A percentile compares a stretch with the other conserved stretches of the same genome.
Conservation (phyloP, 495 filamentous ascomycete species). For the Beverwykella pulmonaria region DNA sequence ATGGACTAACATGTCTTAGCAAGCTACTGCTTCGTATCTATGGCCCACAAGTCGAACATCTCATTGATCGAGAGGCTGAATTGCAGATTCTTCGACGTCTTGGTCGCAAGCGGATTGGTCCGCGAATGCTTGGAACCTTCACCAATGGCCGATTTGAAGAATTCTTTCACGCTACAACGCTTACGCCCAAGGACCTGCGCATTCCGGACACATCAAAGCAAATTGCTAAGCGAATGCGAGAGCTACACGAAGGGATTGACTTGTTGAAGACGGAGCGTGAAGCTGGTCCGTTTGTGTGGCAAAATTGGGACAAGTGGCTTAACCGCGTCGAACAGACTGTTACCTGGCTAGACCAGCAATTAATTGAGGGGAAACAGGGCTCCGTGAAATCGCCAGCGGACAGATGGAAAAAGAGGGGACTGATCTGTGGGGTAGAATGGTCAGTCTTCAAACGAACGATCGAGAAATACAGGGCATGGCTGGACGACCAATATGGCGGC, state of each 20-base stretch:
- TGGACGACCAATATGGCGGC: conserved; percentile 72
- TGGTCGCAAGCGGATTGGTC: conserved; percentile 88
- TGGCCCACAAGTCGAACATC: conserved; percentile 90
- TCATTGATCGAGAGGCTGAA: conserved; percentile 92
- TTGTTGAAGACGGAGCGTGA: conserved; percentile 75
- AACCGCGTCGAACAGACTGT: conserved; percentile 76
- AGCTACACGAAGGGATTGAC: conserved; percentile 92
- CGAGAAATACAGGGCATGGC: conserved; percentile 74
- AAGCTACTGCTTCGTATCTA: conserved; percentile 93
- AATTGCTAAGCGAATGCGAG: conserved; percentile 98
- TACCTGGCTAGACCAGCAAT: conserved; percentile 71
- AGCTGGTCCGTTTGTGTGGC: conserved; percentile 79
- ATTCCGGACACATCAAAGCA: conserved; percentile 81
- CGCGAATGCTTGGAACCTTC: conserved; percentile 90
- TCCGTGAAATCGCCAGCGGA: conserved; percentile 46
- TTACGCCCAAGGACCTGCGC: conserved; percentile 76
- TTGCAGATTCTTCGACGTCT: conserved; percentile 83
- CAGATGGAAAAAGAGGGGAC: conserved; percentile 67
- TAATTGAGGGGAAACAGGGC: conserved; percentile 53
- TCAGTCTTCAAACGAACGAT: conserved; percentile 72
- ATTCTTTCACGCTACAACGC: conserved; percentile 77
- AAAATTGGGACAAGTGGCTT: conserved; percentile 96
- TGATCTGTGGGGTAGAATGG: conserved; percentile 87
- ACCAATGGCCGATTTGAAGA: conserved; percentile 96
- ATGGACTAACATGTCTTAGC: conserved; percentile 45